These are phyloP conservation scores for Tolypocladium endophyticum DNA, from an alignment of 2,329 filamentous ascomycete species.

Conservation along the genomic window DNA sequence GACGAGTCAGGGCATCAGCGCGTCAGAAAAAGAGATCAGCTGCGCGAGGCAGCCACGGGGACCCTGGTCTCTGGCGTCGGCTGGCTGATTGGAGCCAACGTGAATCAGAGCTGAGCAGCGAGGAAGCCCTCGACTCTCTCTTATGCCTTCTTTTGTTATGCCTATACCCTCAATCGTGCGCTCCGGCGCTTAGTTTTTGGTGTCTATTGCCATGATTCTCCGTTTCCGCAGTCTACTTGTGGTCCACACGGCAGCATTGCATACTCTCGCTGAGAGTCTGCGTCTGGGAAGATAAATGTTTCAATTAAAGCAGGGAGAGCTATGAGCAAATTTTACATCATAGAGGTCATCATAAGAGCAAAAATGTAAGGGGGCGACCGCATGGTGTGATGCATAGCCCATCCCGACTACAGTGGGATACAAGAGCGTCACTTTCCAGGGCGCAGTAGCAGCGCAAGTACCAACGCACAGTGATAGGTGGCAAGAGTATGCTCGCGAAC, in stretches of 20 bases:
- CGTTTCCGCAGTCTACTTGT: background rate
- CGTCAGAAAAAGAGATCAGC: slow-evolving; percentile 61
- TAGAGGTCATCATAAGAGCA: background rate
- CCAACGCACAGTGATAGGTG: background rate
- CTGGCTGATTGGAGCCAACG: slow-evolving; percentile 53
- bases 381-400: background rate
- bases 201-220: too few relatives aligned
- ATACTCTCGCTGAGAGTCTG: background rate
- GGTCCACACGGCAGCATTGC: too few relatives aligned
- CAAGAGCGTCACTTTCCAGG: background rate
- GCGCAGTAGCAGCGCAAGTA: background rate
- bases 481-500: background rate
- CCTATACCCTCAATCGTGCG: background rate
- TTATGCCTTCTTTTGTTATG: background rate
- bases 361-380: background rate
- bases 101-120: slow-evolving; percentile 8
- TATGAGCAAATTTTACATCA: background rate
- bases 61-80: slow-evolving; percentile 57
- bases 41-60: slow-evolving; percentile 56
- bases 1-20: slow-evolving; percentile 23
- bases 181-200: too few relatives aligned
- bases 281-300: background rate
- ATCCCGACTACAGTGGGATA: background rate
- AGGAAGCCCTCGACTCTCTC: background rate
- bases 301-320: background rate